A percentile compares a stretch with the other conserved stretches of the same genome.
These are phyloP conservation scores for Eimeria maxima DNA, from an alignment of 169 alveolate genomes.

Conservation along the genomic window DNA sequence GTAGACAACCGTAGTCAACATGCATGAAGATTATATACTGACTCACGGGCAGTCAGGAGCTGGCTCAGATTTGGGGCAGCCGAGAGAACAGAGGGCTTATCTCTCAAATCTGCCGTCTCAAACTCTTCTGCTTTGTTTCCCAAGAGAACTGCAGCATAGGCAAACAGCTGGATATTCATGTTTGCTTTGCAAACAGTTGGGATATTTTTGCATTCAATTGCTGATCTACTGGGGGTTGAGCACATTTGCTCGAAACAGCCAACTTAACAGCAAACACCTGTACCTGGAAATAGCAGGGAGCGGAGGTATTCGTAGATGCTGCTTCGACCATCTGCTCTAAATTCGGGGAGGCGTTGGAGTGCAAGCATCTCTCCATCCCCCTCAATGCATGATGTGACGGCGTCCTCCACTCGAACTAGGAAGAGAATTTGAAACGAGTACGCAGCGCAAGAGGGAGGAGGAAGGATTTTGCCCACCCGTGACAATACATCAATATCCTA, in stretches of 20 bases:
- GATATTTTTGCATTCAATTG: neutral
- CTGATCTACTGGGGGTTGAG: neutral
- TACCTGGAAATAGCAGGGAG: constrained; percentile 59
- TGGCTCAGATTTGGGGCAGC: constrained; percentile 35
- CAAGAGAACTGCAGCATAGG: constrained; percentile 13
- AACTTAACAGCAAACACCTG: neutral
- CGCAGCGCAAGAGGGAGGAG: neutral
- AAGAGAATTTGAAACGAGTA: neutral
- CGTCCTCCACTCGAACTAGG: constrained; percentile 65
- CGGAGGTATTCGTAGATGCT: constrained; percentile 45
- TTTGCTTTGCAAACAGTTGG: neutral
- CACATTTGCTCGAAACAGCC: neutral
- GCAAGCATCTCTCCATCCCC: constrained; percentile 72
- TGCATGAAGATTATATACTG: neutral
- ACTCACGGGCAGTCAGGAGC: constrained; percentile 23
- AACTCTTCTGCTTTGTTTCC: constrained; percentile 30
- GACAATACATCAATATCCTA: neutral
- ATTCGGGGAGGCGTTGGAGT: constrained; percentile 46
- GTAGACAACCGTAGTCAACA: neutral
- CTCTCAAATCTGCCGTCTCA: neutral
- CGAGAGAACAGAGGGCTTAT: constrained; percentile 23
- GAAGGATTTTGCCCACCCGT: neutral
- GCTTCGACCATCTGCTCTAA: constrained; percentile 27
- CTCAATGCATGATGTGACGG: constrained; percentile 28
- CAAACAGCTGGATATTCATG: neutral